Base-by-base conservation (phyloP, 306 rosid genomes). In the Cotoneaster glaucophyllus region DNA sequence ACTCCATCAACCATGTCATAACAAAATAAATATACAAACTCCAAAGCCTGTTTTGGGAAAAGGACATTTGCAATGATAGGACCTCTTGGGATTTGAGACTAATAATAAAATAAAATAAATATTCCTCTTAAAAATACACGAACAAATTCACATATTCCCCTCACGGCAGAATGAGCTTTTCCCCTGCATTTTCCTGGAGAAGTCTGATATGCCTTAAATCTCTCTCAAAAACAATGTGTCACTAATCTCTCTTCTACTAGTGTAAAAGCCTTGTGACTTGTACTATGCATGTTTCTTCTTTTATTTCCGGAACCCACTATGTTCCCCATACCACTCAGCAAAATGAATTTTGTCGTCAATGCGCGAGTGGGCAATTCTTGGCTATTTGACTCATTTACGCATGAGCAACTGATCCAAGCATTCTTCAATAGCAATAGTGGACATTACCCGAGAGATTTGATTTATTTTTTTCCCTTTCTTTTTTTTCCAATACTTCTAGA, bases 61-160 rank as follows among this genome's bases (percentile, higher is more conserved):
- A 68, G 29, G 74, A 80, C 65, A 76, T 71, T 76, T 64, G 69
- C 64, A 61, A 66, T 79, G 93, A 87, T 77, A 75, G 61, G 88
- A 73, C 85, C 37, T 77, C 64, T 34, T 67, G 77, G 58, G 81
- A 76, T 71, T 85, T 82, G 79, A 76, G 82, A 66, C 56, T 64
- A 78, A 39, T 29, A 48, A 48, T 78, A 76, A 76, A 84, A 83
- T 80, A 77, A 84, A 12, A 50, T 50, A 37, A 37, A 48, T 84
- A 79, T 86, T 85, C 86, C 77, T 69, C 82, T 68, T 52, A 7
- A 39, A 37, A 67, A 45, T 26, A 19, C 34, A 61, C 37, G 79
- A 88, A 86, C 85, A 90, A 77, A 88, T 91, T 90, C 92, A 74
- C 78, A 48, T 39, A 80, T 62, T 84, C 82, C 62, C 68, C 71